Evolutionary conservation across 2,329 filamentous ascomycete species (phyloP).

Genomic region (Malbranchea zuffiana): DNA sequence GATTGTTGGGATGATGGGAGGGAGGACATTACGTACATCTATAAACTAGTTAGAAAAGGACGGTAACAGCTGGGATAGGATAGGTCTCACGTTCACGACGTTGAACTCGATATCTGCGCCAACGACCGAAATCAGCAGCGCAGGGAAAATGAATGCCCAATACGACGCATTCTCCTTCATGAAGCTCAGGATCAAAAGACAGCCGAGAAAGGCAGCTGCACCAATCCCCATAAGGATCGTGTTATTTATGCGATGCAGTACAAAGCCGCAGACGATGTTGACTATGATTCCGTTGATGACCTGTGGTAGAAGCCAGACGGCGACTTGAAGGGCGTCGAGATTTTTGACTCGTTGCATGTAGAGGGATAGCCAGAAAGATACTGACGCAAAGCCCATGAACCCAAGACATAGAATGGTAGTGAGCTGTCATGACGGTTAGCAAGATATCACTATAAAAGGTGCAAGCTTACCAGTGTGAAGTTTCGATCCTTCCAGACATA

Average conservation of each 20-base stretch:
- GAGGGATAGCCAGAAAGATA: conserved; percentile 53
- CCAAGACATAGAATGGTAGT: conserved; percentile 49
- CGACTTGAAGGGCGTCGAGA: conserved; percentile 47
- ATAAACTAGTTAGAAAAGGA: background rate
- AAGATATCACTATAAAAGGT: conserved; percentile 23
- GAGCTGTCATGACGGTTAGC: conserved; percentile 47
- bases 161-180: conserved; percentile 41
- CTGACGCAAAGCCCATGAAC: conserved; percentile 51
- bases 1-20: conserved; percentile 53
- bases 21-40: conserved; percentile 60
- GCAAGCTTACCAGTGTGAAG: conserved; percentile 2
- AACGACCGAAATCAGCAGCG: conserved; percentile 2
- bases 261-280: conserved; percentile 51
- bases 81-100: conserved; percentile 8
- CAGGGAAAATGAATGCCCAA: conserved; percentile 10
- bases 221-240: conserved; percentile 49
- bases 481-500: conserved; percentile 7
- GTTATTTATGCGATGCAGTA: conserved; percentile 55
- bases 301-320: conserved; percentile 55
- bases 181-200: conserved; percentile 47
- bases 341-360: conserved; percentile 51
- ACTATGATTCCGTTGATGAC: conserved; percentile 52
- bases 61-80: background rate
- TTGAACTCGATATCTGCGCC: conserved; percentile 10
- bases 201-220: conserved; percentile 32